Evolutionary conservation across 2,329 filamentous ascomycete species (phyloP).

Genomic region (Ophiostoma perfectum): DNA sequence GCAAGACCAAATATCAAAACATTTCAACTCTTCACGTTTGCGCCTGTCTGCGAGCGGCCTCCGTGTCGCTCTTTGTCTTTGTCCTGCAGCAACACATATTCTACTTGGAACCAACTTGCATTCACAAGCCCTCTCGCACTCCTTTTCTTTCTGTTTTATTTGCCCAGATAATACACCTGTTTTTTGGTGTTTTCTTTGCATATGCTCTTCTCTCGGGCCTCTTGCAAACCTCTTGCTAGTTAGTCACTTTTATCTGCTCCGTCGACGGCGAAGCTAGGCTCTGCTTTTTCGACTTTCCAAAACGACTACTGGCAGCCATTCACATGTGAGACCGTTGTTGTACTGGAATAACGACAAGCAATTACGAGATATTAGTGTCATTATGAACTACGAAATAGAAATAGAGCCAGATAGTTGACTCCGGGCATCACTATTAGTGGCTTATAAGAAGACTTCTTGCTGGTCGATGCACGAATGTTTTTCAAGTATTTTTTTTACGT

Average conservation of each 20-base stretch:
- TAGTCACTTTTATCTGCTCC: background rate
- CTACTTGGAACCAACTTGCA: background rate
- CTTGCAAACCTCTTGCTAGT: no score
- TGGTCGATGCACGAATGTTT: background rate
- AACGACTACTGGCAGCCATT: no score
- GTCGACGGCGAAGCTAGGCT: no score
- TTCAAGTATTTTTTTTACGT: background rate
- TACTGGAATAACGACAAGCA: no score
- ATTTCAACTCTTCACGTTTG: background rate
- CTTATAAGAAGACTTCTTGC: background rate
- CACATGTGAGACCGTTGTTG: no score
- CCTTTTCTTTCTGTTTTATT: background rate
- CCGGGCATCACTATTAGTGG: background rate
- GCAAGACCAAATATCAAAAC: background rate
- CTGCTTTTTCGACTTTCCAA: no score
- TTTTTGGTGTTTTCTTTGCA: background rate
- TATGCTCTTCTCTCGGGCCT: background rate
- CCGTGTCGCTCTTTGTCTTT: conserved; percentile 7
- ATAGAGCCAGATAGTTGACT: background rate
- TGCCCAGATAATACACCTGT: background rate
- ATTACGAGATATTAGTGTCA: background rate
- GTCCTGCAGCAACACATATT: background rate
- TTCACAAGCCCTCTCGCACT: background rate
- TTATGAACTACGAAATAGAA: background rate
- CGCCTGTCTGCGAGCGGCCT: conserved; percentile 1